These are phyloP conservation scores for Hortiboletus campestris DNA, from an alignment of 768 basidiomycete genomes.

Conservation along the genomic window DNA sequence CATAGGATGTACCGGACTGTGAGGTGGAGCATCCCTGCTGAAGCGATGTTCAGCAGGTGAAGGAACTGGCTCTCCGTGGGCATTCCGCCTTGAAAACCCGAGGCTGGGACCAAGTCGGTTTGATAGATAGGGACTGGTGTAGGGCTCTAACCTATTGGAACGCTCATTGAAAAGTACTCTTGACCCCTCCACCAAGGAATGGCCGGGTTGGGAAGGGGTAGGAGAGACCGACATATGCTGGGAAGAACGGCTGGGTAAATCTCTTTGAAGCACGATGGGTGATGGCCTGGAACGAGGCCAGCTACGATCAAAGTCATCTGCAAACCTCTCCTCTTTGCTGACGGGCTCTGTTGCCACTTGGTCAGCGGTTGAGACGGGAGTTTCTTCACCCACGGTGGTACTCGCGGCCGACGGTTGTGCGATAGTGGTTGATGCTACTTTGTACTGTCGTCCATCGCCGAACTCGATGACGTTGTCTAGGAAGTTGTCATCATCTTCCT, in stretches of 20 bases:
- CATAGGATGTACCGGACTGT: conserved; percentile 39
- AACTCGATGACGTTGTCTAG: conserved; percentile 91
- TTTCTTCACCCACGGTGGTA: conserved; percentile 14
- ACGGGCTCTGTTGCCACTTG: conserved; percentile 43
- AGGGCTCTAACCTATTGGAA: conserved; percentile 86
- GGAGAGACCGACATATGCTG: conserved; percentile 35
- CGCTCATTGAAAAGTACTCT: conserved; percentile 94
- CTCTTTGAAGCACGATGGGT: conserved; percentile 43
- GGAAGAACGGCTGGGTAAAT: conserved; percentile 34
- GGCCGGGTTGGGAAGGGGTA: conserved; percentile 37
- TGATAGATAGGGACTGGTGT: conserved; percentile 50
- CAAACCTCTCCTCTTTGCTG: conserved; percentile 84
- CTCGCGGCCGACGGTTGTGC: conserved; percentile 25
- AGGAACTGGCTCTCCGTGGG: conserved; percentile 41
- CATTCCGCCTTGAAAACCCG: conserved; percentile 39
- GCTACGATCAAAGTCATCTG: conserved; percentile 92
- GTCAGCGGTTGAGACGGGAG: conserved; percentile 16
- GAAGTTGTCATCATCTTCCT: conserved; percentile 91
- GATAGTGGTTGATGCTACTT: conserved; percentile 54
- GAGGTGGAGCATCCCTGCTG: conserved; percentile 46
- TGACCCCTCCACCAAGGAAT: conserved; percentile 56
- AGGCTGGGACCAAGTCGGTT: conserved; percentile 39
- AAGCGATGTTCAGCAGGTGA: conserved; percentile 44
- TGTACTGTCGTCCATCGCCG: conserved; percentile 91
- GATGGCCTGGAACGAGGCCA: conserved; percentile 79